A percentile compares a stretch with the other conserved stretches of the same genome.
These are phyloP conservation scores for Ligustrum vulgare DNA, from an alignment of 257 asterid species.

Conservation along the genomic window DNA sequence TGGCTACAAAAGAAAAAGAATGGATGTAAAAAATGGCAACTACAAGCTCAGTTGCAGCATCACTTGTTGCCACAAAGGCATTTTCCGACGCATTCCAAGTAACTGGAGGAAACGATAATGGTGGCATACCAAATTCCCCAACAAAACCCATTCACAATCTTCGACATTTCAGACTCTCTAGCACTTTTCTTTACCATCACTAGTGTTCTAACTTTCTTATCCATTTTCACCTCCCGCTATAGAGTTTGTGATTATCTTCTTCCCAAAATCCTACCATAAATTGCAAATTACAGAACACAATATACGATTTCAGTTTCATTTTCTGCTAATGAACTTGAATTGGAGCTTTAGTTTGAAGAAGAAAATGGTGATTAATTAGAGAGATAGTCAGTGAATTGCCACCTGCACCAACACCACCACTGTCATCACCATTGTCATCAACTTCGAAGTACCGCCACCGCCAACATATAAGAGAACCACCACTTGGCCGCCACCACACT, in stretches of 20 bases:
- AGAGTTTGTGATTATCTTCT: not conserved
- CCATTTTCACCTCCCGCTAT: slow-evolving; percentile 16
- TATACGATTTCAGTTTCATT: too few species aligned
- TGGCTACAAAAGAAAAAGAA: slow-evolving; percentile 23
- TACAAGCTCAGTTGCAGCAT: slow-evolving; percentile 25
- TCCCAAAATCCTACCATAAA: too few species aligned
- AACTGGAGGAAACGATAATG: slow-evolving; percentile 22
- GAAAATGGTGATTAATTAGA: too few species aligned
- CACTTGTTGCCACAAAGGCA: slow-evolving; percentile 25
- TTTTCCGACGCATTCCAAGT: slow-evolving; percentile 27
- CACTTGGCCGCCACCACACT: too few species aligned
- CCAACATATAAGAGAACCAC: too few species aligned
- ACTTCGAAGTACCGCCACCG: too few species aligned
- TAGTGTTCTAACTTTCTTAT: slow-evolving; percentile 23
- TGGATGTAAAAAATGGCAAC: slow-evolving; percentile 34
- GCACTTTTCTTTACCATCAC: slow-evolving; percentile 29
- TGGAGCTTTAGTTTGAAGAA: too few species aligned
- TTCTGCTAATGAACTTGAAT: too few species aligned
- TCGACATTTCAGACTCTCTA: slow-evolving; percentile 15
- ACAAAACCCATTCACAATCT: not conserved
- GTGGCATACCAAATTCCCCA: not conserved
- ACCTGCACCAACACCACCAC: too few species aligned
- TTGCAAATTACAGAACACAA: too few species aligned
- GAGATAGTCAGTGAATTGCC: too few species aligned
- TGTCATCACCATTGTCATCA: too few species aligned